These are phyloP conservation scores for Neobulgaria alba DNA, from an alignment of 2,329 filamentous ascomycete species.

Conservation along the genomic window DNA sequence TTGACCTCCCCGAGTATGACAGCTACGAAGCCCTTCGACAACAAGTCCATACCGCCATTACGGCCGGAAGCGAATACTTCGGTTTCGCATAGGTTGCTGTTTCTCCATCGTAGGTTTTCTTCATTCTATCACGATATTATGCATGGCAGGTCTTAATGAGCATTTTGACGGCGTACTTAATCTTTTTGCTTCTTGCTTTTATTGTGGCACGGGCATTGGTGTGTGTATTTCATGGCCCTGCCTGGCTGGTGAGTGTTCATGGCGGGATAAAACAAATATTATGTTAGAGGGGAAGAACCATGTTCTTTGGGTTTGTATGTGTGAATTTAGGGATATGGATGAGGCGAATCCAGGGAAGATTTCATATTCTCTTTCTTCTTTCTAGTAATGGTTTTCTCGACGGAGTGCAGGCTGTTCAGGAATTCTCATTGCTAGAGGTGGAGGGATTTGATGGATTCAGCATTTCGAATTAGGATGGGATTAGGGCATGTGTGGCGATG, in stretches of 20 bases:
- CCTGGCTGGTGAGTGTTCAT: no score
- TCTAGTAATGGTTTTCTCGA: not conserved
- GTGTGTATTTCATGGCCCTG: no score
- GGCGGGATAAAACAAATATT: no score
- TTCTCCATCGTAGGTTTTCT: slow-evolving; percentile 3
- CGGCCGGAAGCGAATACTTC: slow-evolving; percentile 94
- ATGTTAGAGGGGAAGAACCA: no score
- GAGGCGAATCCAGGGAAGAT: not conserved
- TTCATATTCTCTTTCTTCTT: not conserved
- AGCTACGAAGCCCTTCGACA: slow-evolving; percentile 84
- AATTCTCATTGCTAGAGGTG: not conserved
- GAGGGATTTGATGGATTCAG: no score
- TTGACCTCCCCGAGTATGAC: slow-evolving; percentile 97
- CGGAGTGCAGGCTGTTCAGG: not conserved
- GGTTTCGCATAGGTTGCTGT: slow-evolving; percentile 68
- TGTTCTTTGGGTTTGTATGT: no score
- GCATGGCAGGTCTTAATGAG: slow-evolving; percentile 27
- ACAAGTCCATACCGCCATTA: slow-evolving; percentile 90
- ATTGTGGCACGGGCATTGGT: slow-evolving; percentile 14
- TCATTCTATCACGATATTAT: slow-evolving; percentile 20
- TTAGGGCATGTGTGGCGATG: no score
- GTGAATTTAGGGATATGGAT: no score
- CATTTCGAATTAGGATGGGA: no score
- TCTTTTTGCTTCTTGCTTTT: slow-evolving; percentile 14
- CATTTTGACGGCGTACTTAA: slow-evolving; percentile 27